A percentile compares a stretch with the other conserved stretches of the same genome.
These are phyloP conservation scores for Ascochyta lentis DNA, from an alignment of 2,329 filamentous ascomycete species.

Conservation along the genomic window DNA sequence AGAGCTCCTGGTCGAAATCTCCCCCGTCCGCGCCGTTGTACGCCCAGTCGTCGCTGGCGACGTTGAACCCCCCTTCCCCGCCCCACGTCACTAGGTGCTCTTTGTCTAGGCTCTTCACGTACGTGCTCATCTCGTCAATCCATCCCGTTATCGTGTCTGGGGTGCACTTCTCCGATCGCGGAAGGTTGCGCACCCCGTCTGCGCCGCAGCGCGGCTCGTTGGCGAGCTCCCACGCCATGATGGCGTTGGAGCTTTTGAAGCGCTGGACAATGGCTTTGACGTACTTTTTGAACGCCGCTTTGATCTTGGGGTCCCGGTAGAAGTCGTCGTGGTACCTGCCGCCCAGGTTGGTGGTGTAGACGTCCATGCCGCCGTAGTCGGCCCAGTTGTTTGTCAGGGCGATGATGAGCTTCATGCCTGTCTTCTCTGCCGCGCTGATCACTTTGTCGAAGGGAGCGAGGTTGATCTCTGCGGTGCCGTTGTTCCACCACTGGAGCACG, in stretches of 20 bases:
- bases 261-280: constrained; percentile 58
- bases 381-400: constrained; percentile 66
- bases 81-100: constrained; percentile 64
- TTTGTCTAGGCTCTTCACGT: constrained; percentile 60
- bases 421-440: constrained; percentile 57
- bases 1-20: constrained; percentile 61
- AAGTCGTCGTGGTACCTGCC: constrained; percentile 59
- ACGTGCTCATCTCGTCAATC: constrained; percentile 62
- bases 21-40: constrained; percentile 57
- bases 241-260: constrained; percentile 56
- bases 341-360: constrained; percentile 63
- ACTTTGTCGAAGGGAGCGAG: constrained; percentile 59
- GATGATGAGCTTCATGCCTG: constrained; percentile 61
- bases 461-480: constrained; percentile 57
- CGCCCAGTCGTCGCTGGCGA: constrained; percentile 39
- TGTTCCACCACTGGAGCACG: constrained; percentile 54
- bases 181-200: constrained; percentile 36
- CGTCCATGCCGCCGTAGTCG: constrained; percentile 66
- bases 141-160: constrained; percentile 56
- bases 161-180: constrained; percentile 39
- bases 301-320: constrained; percentile 58
- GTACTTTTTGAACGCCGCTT: constrained; percentile 58
- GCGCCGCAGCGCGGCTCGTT: constrained; percentile 54
- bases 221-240: constrained; percentile 63
- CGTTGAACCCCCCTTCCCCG: constrained; percentile 53